Evolutionary conservation across 2,329 filamentous ascomycete genomes (phyloP).

Genomic region (Cladorrhinum sp.): DNA sequence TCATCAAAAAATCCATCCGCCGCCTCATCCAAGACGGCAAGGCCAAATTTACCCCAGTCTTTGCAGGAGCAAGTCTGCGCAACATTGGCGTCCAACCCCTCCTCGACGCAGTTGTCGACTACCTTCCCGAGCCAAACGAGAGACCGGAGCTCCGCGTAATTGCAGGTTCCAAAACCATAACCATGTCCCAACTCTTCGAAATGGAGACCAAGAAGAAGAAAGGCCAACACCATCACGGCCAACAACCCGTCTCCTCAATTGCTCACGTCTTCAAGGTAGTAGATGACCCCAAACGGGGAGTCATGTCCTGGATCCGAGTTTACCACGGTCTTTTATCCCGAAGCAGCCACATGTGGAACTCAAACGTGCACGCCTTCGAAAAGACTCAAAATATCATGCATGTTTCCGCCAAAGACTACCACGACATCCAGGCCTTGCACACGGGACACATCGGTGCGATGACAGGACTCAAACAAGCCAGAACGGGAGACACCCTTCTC

Average conservation of each 20-base stretch:
- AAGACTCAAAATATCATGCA: slow-evolving; percentile 77
- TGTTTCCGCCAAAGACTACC: slow-evolving; percentile 83
- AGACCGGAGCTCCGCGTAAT: slow-evolving; percentile 76
- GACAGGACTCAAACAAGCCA: slow-evolving; percentile 81
- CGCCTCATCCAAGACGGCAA: slow-evolving; percentile 65
- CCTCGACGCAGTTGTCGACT: slow-evolving; percentile 82
- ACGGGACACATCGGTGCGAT: slow-evolving; percentile 94
- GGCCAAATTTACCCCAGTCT: slow-evolving; percentile 77
- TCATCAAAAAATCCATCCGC: slow-evolving; percentile 72
- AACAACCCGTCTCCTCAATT: slow-evolving; percentile 42
- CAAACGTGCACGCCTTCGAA: slow-evolving; percentile 75
- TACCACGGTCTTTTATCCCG: slow-evolving; percentile 79
- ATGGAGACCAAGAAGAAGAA: slow-evolving; percentile 34
- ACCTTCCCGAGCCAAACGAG: slow-evolving; percentile 79
- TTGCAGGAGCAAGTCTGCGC: slow-evolving; percentile 87
- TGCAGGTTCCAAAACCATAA: slow-evolving; percentile 56
- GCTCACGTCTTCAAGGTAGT: slow-evolving; percentile 92
- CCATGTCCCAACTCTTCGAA: slow-evolving; percentile 40
- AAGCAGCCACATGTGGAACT: slow-evolving; percentile 80
- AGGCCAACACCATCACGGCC: slow-evolving; percentile 29
- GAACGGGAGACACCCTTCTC: slow-evolving; percentile 90
- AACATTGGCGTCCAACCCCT: slow-evolving; percentile 93
- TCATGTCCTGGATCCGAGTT: slow-evolving; percentile 87
- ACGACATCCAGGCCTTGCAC: slow-evolving; percentile 76
- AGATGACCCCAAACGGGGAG: slow-evolving; percentile 78